These are phyloP conservation scores for Phytophthora nicotianae DNA, from an alignment of 352 stramenopile genomes.

Conservation along the genomic window DNA sequence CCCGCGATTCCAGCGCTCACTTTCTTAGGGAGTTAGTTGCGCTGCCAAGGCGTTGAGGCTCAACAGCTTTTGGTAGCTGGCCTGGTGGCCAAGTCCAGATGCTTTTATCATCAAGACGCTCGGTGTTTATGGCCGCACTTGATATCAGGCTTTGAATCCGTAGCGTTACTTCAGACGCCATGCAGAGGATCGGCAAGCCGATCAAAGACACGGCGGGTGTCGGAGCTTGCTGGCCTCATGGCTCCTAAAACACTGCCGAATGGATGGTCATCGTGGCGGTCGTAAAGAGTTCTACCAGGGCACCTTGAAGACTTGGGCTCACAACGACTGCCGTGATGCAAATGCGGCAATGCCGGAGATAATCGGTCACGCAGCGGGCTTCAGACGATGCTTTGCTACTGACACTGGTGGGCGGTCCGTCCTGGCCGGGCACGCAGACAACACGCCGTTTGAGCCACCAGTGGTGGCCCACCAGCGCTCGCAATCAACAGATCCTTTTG, in stretches of 20 bases:
- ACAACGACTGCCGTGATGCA: no score
- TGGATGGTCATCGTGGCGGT: conserved; percentile 3
- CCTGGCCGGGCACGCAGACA: conserved; percentile 3
- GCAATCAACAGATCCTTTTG: conserved; percentile 20
- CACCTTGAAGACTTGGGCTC: no score
- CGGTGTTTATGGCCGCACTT: conserved; percentile 5
- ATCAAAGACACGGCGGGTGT: conserved; percentile 9
- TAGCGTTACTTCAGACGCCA: conserved; percentile 4
- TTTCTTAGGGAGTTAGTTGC: background rate
- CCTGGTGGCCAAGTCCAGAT: background rate
- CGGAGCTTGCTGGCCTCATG: conserved; percentile 16
- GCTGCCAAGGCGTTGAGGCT: background rate
- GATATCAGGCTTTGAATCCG: conserved; percentile 14
- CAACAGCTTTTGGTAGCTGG: background rate
- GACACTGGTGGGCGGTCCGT: conserved; percentile 3
- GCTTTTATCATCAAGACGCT: background rate
- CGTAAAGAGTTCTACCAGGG: no score
- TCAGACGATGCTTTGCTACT: background rate
- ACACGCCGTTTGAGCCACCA: conserved; percentile 17
- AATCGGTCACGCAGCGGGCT: no score
- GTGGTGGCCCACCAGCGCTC: no score
- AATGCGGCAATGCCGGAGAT: no score
- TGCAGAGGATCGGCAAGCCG: conserved; percentile 14
- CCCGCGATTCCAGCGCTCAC: background rate
- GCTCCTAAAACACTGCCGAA: conserved; percentile 4